phyloP scores from a whole-genome alignment of 2,329 filamentous ascomycete species.

The Ophiostoma quercus region DNA sequence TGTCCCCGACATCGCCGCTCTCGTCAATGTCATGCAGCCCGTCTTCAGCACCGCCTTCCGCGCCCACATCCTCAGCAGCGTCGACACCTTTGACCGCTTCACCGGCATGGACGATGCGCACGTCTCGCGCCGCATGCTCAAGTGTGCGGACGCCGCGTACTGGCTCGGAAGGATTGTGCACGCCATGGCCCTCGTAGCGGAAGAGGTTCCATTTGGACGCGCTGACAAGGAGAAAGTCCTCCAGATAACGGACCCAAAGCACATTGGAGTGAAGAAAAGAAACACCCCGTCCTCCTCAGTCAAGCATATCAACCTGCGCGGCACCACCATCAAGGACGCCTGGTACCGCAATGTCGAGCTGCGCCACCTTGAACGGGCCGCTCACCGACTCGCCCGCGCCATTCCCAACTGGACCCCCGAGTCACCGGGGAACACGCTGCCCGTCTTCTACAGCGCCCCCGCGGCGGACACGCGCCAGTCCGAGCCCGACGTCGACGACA shows the following conservation, averaged over 20 bases:
- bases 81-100: background rate
- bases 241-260: background rate
- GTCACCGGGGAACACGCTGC: background rate
- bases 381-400: no score
- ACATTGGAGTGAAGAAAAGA: no score
- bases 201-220: background rate
- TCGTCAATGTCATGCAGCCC: background rate
- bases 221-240: background rate
- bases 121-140: background rate
- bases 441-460: background rate
- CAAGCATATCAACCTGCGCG: background rate
- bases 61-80: background rate
- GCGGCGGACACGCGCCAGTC: background rate
- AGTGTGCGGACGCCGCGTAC: background rate
- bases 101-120: background rate
- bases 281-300: background rate
- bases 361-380: background rate
- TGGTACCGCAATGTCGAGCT: background rate
- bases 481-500: background rate
- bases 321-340: background rate
- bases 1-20: background rate
- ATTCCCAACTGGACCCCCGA: no score
- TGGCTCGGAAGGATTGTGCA: background rate
- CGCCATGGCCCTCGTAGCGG: background rate
- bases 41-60: background rate